Evolutionary conservation across 2,329 filamentous ascomycete genomes (phyloP), one percentile per base, ranked within the genome.

Genomic region (Fonsecaea pugnacius): DNA sequence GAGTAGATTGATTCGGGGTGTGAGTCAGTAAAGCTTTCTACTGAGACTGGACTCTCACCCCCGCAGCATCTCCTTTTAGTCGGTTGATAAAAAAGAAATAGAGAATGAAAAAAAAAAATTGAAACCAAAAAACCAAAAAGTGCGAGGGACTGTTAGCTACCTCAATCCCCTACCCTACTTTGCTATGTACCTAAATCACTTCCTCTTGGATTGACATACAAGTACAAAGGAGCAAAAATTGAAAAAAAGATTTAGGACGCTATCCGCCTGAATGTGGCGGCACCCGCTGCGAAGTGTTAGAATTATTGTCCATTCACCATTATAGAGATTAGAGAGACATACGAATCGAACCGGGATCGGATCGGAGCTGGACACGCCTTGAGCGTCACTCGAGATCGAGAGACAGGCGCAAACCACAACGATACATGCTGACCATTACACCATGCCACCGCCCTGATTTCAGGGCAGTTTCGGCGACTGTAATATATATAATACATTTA

Each of bases 401-500:
- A 14, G 10, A 53, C 24, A 48, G 43, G 43, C 16, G 27, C 50
- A 55, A 61, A 53, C 58, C 58, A 61, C 58, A 61, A 61, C 58
- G 58, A 61, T 55, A 54, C 58, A 61, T 61, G 58, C 58, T 61
- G 50, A 61, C 58, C 58, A 61, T 61, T 61, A 61, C 58, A 53
- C 51, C 51, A 53, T 53, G 51, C 51, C 51, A 53, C 51, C 51
- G 51, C 33, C 51, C 51, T 48, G 16, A n/a, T 48, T 48, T 48
- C 21, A 48, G 18, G 12, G 8, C 43, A 48, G 14, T 48, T 48
- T 48, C 24, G 18, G 43, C 1, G 7, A 12, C 9, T 48, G 1
- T 10, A 48, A 48, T 48, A 48, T 24, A 48, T 48, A 0, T 6
- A 1, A 3, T 43, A 16, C 1, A 7, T 1, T 16, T 16, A 38